Percentiles rank a stretch among this genome's conserved stretches.
Conservation (phyloP, 73 alveolate genomes). For the Breviolum minutum region DNA sequence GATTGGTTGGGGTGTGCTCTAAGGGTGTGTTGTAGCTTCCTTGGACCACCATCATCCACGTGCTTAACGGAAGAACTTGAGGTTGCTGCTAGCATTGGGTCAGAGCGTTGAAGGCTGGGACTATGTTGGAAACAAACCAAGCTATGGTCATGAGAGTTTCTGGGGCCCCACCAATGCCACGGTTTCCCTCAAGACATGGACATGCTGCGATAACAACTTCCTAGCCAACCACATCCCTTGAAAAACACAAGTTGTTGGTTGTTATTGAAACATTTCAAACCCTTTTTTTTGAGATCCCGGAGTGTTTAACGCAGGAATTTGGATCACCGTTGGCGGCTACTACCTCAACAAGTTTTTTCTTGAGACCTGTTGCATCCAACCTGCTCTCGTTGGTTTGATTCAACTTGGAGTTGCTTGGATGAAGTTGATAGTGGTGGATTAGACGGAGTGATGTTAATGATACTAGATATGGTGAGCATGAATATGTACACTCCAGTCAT, state of each 20-base stretch:
- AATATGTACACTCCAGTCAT: no score
- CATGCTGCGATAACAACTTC: background rate
- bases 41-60: no score
- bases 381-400: conserved; percentile 49
- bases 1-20: no score
- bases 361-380: conserved; percentile 69
- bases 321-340: conserved; percentile 69
- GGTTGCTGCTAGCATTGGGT: conserved; percentile 59
- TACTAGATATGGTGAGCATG: background rate
- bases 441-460: background rate
- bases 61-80: no score
- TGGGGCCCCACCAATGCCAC: no score
- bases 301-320: conserved; percentile 32
- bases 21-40: no score
- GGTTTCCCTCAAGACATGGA: background rate
- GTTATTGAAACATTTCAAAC: no score
- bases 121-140: no score
- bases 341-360: conserved; percentile 86
- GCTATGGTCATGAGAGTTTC: no score
- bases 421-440: background rate
- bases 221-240: no score
- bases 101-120: conserved; percentile 76
- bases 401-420: conserved; percentile 24
- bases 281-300: no score
- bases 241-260: no score